phyloP scores from a whole-genome alignment of 495 filamentous ascomycete species.

The Daldinia vernicosa region DNA sequence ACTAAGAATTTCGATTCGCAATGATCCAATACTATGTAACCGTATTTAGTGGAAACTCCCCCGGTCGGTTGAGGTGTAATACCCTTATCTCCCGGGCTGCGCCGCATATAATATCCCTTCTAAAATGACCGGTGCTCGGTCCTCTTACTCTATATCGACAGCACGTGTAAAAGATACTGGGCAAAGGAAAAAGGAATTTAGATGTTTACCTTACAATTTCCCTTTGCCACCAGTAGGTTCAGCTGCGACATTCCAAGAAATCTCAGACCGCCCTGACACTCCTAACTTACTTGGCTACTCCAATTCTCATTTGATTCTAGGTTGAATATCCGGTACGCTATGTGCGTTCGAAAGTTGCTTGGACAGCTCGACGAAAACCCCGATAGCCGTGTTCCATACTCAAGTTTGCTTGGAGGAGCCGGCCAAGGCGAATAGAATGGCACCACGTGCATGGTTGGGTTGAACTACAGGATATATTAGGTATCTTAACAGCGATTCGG shows the following conservation, averaged over 20 bases:
- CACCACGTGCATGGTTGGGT: background rate
- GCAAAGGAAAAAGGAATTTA: background rate
- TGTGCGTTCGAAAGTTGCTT: background rate
- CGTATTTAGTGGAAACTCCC: slow-evolving; percentile 4
- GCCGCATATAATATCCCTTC: slow-evolving; percentile 7
- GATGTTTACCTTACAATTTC: background rate
- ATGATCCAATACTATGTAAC: slow-evolving; percentile 3
- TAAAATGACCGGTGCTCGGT: background rate
- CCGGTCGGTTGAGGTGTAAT: background rate
- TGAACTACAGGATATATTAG: background rate
- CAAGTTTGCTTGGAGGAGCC: background rate
- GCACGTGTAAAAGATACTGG: background rate
- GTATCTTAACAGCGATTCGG: background rate
- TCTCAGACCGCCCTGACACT: background rate
- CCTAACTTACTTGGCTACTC: background rate
- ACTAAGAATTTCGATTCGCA: background rate
- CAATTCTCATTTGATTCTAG: background rate
- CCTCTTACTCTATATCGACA: slow-evolving; percentile 7
- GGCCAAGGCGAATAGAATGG: background rate
- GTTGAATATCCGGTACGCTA: background rate
- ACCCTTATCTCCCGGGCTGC: background rate
- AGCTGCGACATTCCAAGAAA: background rate
- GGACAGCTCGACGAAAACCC: background rate
- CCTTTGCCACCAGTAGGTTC: background rate
- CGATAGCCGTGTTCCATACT: background rate